Evolutionary conservation across 495 filamentous ascomycete genomes (phyloP).

Genomic region (Hamigera avellanea): DNA sequence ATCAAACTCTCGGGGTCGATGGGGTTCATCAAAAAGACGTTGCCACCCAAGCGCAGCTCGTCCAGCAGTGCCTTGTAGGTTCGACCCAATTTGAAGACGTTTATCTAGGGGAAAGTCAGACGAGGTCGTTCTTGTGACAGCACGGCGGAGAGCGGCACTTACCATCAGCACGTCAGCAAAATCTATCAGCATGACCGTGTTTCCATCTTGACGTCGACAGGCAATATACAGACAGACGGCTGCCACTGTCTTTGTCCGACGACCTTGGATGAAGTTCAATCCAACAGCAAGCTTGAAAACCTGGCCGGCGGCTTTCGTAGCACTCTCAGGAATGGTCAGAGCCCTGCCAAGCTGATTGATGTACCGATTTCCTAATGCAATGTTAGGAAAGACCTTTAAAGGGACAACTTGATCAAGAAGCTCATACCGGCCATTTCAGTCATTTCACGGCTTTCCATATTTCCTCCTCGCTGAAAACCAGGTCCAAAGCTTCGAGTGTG

Average conservation of each 20-base stretch:
- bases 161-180: conserved; percentile 71
- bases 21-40: conserved; percentile 39
- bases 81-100: conserved; percentile 83
- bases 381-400: conserved; percentile 1
- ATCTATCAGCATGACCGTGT: conserved; percentile 78
- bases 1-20: conserved; percentile 80
- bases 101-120: conserved; percentile 39
- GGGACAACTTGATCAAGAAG: background rate
- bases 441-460: conserved; percentile 55
- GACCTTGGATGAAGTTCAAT: conserved; percentile 77
- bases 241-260: conserved; percentile 69
- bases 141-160: conserved; percentile 2
- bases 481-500: conserved; percentile 50
- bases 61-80: conserved; percentile 68
- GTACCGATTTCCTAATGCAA: conserved; percentile 31
- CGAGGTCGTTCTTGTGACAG: background rate
- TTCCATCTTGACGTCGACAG: conserved; percentile 55
- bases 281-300: conserved; percentile 68
- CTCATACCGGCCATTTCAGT: conserved; percentile 51
- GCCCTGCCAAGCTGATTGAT: conserved; percentile 39
- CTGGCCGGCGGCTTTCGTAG: conserved; percentile 50
- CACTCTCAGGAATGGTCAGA: conserved; percentile 43
- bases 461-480: conserved; percentile 42
- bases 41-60: conserved; percentile 43
- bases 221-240: conserved; percentile 82